phyloP scores from a whole-genome alignment of 768 basidiomycete species.

The Tricholoma saponaceum region DNA sequence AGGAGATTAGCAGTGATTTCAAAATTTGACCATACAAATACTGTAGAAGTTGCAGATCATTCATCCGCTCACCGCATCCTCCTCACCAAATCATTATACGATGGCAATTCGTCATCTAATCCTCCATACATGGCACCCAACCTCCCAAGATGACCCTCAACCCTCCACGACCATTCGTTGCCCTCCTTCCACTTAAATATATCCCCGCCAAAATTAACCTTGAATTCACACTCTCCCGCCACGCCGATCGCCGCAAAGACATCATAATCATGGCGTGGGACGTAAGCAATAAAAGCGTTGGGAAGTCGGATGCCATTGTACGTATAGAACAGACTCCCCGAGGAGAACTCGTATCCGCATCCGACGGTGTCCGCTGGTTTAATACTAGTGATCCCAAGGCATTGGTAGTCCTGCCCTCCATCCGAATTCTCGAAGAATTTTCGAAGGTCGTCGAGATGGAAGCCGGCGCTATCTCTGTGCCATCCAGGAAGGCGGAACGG shows the following conservation, averaged over 20 bases:
- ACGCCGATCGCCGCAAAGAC: conserved; percentile 66
- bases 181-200: conserved; percentile 58
- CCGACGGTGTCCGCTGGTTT: conserved; percentile 51
- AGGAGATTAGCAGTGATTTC: too few relatives aligned
- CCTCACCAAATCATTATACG: conserved; percentile 22
- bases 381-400: conserved; percentile 24
- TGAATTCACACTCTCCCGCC: conserved; percentile 45
- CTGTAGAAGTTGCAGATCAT: neutral
- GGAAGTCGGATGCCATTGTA: conserved; percentile 56
- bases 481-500: conserved; percentile 66
- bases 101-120: conserved; percentile 44
- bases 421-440: conserved; percentile 70
- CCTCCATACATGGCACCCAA: conserved; percentile 29
- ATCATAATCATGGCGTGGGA: conserved; percentile 47
- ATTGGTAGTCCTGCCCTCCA: conserved; percentile 57
- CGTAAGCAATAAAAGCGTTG: conserved; percentile 56
- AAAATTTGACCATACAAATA: too few relatives aligned
- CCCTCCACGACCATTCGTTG: conserved; percentile 62
- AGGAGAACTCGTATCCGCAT: conserved; percentile 58
- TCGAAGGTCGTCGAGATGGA: conserved; percentile 68
- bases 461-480: conserved; percentile 61
- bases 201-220: conserved; percentile 67
- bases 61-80: neutral
- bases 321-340: conserved; percentile 57
- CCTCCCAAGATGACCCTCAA: conserved; percentile 58